These are phyloP conservation scores for Sphagnurus paluster DNA, from an alignment of 1,284 basidiomycete species.

Conservation along the genomic window DNA sequence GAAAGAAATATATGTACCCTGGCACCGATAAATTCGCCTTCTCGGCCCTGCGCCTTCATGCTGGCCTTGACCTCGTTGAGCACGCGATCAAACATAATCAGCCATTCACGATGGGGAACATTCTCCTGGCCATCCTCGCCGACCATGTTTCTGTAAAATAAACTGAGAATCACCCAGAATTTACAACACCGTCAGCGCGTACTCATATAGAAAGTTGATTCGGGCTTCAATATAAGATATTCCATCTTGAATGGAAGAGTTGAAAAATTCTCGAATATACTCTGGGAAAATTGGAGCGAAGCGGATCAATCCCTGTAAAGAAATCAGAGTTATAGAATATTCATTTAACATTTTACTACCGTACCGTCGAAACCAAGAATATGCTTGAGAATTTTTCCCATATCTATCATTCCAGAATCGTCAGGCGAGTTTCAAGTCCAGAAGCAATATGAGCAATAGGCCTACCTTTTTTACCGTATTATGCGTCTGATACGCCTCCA, in stretches of 20 bases:
- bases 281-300: slow-evolving; percentile 57
- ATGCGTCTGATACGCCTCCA: slow-evolving; percentile 69
- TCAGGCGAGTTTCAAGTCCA: neutral
- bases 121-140: slow-evolving; percentile 57
- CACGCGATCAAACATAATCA: slow-evolving; percentile 57
- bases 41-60: slow-evolving; percentile 49
- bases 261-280: slow-evolving; percentile 64
- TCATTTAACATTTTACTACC: slow-evolving; percentile 17
- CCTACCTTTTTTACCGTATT: slow-evolving; percentile 64
- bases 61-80: slow-evolving; percentile 56
- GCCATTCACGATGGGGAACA: slow-evolving; percentile 61
- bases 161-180: neutral
- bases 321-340: neutral
- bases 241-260: slow-evolving; percentile 67
- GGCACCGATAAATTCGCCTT: slow-evolving; percentile 63
- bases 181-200: slow-evolving; percentile 3
- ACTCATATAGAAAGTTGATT: slow-evolving; percentile 67
- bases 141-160: slow-evolving; percentile 43
- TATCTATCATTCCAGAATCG: slow-evolving; percentile 45
- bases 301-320: slow-evolving; percentile 47
- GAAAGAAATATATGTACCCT: slow-evolving; percentile 47
- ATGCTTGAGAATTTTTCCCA: slow-evolving; percentile 68
- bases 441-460: neutral
- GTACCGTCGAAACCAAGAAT: slow-evolving; percentile 49
- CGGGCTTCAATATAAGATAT: slow-evolving; percentile 74